Evolutionary conservation across 164 flowering plant genomes (phyloP).

Genomic region (Berberis thunbergii): DNA sequence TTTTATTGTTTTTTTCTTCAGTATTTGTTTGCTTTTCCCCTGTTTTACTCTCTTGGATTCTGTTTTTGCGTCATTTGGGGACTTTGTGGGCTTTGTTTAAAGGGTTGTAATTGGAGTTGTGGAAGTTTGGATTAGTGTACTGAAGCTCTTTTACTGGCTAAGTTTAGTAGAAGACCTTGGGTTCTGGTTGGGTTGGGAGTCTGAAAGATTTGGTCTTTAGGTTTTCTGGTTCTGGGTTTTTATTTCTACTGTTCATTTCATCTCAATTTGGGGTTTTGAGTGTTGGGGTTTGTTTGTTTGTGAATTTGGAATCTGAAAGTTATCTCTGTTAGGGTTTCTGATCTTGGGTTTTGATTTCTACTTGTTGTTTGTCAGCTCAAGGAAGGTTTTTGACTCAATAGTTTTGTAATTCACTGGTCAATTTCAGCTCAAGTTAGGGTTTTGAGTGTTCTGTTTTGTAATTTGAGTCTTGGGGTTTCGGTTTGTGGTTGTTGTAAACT

Average conservation of each 20-base stretch:
- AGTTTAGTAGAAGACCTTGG: too few relatives aligned
- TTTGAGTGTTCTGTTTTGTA: not conserved
- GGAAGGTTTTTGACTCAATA: not conserved
- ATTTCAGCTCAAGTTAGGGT: not conserved
- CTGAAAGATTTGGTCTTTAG: conserved; percentile 3
- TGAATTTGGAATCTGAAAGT: not conserved
- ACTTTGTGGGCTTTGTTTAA: conserved; percentile 4
- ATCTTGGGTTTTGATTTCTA: not conserved
- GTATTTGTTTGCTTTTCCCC: conserved; percentile 2
- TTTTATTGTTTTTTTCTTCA: not conserved
- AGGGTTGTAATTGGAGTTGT: not conserved
- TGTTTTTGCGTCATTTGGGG: not conserved
- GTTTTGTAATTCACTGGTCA: not conserved
- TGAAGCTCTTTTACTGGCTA: conserved; percentile 10
- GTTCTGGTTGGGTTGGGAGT: conserved; percentile 4
- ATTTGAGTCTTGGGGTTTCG: conserved; percentile 1
- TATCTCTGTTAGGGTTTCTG: conserved; percentile 1
- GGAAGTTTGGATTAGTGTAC: conserved; percentile 25
- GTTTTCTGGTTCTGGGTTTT: conserved; percentile 15
- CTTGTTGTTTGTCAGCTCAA: not conserved
- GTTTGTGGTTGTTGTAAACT: not conserved
- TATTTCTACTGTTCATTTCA: not conserved
- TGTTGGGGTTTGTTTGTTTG: conserved; percentile 3
- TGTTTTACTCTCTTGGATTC: conserved; percentile 35
- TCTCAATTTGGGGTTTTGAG: conserved; percentile 8